Evolutionary conservation across 306 rosid genomes (phyloP).

Genomic region (Prunus padus): DNA sequence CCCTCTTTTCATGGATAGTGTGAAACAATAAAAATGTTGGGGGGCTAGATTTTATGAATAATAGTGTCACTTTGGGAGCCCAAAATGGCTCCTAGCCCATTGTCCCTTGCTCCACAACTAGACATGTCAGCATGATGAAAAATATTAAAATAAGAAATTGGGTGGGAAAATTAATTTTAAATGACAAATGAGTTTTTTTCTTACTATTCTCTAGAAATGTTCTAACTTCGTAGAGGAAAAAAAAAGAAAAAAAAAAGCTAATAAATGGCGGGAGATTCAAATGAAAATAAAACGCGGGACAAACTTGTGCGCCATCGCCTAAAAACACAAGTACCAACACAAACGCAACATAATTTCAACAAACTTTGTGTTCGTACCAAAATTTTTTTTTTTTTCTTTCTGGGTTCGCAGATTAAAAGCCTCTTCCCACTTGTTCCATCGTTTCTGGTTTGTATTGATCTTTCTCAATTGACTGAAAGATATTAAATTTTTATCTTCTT

Average conservation of each 20-base stretch:
- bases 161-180: too few species aligned
- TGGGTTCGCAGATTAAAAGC: conserved; percentile 37
- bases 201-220: too few species aligned
- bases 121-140: too few species aligned
- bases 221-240: neutral
- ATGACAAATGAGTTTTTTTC: too few species aligned
- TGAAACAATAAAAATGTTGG: too few species aligned
- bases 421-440: conserved; percentile 30
- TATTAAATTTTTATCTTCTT: neutral
- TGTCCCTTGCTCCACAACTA: too few species aligned
- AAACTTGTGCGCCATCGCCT: neutral
- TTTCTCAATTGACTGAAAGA: neutral
- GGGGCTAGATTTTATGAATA: too few species aligned
- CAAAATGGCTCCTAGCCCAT: too few species aligned
- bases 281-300: neutral
- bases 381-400: neutral
- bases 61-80: too few species aligned
- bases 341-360: neutral
- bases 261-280: conserved; percentile 8
- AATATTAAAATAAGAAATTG: too few species aligned
- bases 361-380: conserved; percentile 5
- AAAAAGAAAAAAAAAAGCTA: neutral
- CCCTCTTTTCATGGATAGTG: too few species aligned
- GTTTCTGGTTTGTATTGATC: conserved; percentile 55
- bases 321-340: neutral